phyloP scores from a whole-genome alignment of 2,329 filamentous ascomycete genomes.

The Albophoma yamanashiensis region DNA sequence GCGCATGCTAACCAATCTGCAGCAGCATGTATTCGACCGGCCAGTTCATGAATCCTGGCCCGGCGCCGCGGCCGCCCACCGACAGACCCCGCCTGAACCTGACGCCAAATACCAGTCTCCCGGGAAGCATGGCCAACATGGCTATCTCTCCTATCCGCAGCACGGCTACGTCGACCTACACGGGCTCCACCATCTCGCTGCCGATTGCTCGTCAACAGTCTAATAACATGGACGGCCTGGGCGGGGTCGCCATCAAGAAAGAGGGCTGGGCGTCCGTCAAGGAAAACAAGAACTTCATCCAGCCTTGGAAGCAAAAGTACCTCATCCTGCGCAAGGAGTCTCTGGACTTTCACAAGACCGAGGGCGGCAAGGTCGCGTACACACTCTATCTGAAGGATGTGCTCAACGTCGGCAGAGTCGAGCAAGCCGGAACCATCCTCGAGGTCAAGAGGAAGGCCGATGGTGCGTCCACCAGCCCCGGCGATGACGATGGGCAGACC shows the following conservation, averaged over 20 bases:
- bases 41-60: slow-evolving; percentile 93
- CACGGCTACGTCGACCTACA: slow-evolving; percentile 55
- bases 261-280: slow-evolving; percentile 80
- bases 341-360: slow-evolving; percentile 88
- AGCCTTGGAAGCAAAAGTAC: slow-evolving; percentile 82
- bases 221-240: slow-evolving; percentile 50
- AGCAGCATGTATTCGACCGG: slow-evolving; percentile 46
- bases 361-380: slow-evolving; percentile 78
- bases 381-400: slow-evolving; percentile 80
- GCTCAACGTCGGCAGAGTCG: slow-evolving; percentile 80
- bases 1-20: slow-evolving; percentile 2
- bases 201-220: slow-evolving; percentile 55
- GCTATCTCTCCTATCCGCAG: slow-evolving; percentile 61
- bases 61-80: slow-evolving; percentile 79
- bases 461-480: slow-evolving; percentile 57
- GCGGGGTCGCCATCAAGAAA: slow-evolving; percentile 65
- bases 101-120: slow-evolving; percentile 63
- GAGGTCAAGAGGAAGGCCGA: slow-evolving; percentile 75
- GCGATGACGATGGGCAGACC: slow-evolving; percentile 68
- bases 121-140: slow-evolving; percentile 71
- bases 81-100: slow-evolving; percentile 75
- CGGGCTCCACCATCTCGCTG: slow-evolving; percentile 61
- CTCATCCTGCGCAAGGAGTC: slow-evolving; percentile 86
- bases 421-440: slow-evolving; percentile 84
- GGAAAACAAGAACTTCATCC: slow-evolving; percentile 79